Percentiles rank a stretch among this genome's conserved stretches.
These are phyloP conservation scores for Alternaria brassicicola DNA, from an alignment of 2,329 filamentous ascomycete species.

Conservation along the genomic window DNA sequence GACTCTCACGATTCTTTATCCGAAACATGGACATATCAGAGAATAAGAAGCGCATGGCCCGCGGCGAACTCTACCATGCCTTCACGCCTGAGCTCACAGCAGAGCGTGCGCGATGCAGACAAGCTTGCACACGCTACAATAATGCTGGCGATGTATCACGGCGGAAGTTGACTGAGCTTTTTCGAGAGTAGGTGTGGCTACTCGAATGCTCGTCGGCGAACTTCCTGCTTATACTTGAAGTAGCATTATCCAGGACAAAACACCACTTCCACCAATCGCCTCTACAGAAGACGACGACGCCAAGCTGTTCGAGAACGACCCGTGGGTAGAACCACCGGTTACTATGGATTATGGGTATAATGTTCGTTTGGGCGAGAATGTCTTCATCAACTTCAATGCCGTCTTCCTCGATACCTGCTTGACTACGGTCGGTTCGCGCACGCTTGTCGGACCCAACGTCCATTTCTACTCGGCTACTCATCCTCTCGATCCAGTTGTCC, in stretches of 20 bases:
- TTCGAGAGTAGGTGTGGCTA: constrained; percentile 67
- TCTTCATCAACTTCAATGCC: constrained; percentile 77
- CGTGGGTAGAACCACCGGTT: constrained; percentile 74
- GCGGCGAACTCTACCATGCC: constrained; percentile 74
- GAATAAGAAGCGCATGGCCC: constrained; percentile 60
- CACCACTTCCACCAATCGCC: constrained; percentile 66
- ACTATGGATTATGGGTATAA: constrained; percentile 81
- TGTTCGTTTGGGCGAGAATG: constrained; percentile 70
- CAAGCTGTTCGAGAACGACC: constrained; percentile 65
- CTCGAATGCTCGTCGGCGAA: neutral
- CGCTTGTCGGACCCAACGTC: constrained; percentile 79
- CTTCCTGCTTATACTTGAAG: constrained; percentile 15
- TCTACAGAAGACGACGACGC: constrained; percentile 68
- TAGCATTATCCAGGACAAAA: constrained; percentile 68
- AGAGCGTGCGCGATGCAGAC: constrained; percentile 66
- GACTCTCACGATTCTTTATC: neutral
- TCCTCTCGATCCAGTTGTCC: constrained; percentile 74
- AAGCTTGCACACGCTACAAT: constrained; percentile 70
- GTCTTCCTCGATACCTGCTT: constrained; percentile 78
- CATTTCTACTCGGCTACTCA: constrained; percentile 77
- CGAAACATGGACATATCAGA: constrained; percentile 37
- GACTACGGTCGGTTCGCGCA: constrained; percentile 77
- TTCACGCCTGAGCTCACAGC: constrained; percentile 73
- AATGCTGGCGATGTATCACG: constrained; percentile 64
- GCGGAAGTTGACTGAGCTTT: constrained; percentile 69